A percentile compares a stretch with the other conserved stretches of the same genome.
Conservation (phyloP, 176 grass and related monocot species). For the Carex cristatella region DNA sequence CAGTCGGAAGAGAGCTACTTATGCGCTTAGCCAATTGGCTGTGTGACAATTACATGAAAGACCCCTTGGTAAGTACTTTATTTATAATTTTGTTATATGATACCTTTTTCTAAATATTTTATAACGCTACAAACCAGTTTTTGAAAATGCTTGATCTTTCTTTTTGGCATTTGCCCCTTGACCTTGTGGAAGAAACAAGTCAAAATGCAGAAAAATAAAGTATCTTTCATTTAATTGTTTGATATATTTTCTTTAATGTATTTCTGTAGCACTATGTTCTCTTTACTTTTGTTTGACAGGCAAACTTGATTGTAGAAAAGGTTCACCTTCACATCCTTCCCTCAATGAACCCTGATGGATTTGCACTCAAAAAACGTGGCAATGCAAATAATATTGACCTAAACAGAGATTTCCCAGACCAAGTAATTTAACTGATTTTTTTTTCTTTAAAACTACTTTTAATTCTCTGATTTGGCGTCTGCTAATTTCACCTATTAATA, state of each 20-base stretch:
- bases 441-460: not conserved
- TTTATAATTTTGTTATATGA: not conserved
- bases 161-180: not conserved
- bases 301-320: conserved; percentile 77
- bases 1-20: conserved; percentile 91
- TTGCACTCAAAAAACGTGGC: conserved; percentile 80
- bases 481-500: not conserved
- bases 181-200: not conserved
- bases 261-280: conserved; percentile 2
- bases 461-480: conserved; percentile 7
- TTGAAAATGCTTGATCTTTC: not conserved
- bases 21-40: conserved; percentile 84
- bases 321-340: conserved; percentile 93
- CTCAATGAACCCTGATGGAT: conserved; percentile 93
- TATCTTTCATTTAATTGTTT: not conserved
- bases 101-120: not conserved
- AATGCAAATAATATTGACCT: conserved; percentile 95
- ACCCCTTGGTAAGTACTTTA: conserved; percentile 49
- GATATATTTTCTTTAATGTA: not conserved
- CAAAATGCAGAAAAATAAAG: not conserved
- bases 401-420: conserved; percentile 94
- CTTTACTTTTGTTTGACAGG: conserved; percentile 54
- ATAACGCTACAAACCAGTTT: not conserved
- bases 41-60: conserved; percentile 78
- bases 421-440: conserved; percentile 39